phyloP scores from a whole-genome alignment of 1,139 yeast genomes.

The Suhomyces kunorum region DNA sequence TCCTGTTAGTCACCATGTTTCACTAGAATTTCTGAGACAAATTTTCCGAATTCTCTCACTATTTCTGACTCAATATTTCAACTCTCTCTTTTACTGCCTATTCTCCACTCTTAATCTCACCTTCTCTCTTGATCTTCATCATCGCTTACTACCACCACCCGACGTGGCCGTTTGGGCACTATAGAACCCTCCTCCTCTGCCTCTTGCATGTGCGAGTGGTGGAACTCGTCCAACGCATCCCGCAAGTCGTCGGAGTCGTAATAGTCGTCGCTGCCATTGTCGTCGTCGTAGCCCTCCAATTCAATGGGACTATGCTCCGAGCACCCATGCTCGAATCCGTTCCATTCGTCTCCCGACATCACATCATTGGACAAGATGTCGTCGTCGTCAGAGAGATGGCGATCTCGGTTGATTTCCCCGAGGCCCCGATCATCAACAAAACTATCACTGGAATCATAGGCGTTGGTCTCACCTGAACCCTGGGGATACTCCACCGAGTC shows the following conservation, averaged over 20 bases:
- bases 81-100: not conserved
- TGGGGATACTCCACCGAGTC: slow-evolving; percentile 23
- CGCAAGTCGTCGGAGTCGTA: slow-evolving; percentile 18
- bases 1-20: no score
- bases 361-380: slow-evolving; percentile 13
- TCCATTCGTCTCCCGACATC: slow-evolving; percentile 15
- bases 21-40: not conserved
- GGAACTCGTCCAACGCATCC: slow-evolving; percentile 21
- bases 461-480: slow-evolving; percentile 12
- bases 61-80: not conserved
- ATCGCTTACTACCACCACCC: slow-evolving; percentile 16
- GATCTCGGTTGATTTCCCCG: slow-evolving; percentile 18
- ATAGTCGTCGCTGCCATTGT: slow-evolving; percentile 12
- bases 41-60: no score
- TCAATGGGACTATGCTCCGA: slow-evolving; percentile 13
- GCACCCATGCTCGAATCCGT: slow-evolving; percentile 15
- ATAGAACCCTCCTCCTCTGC: slow-evolving; percentile 8
- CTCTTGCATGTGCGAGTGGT: slow-evolving; percentile 18
- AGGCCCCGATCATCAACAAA: slow-evolving; percentile 25
- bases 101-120: not conserved
- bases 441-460: slow-evolving; percentile 27
- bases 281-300: slow-evolving; percentile 17
- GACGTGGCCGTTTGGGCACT: slow-evolving; percentile 2
- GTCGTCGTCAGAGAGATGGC: slow-evolving; percentile 11
- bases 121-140: slow-evolving; percentile 13